Percentiles rank a stretch among this genome's conserved stretches.
Conservation (phyloP, 495 filamentous ascomycete genomes). For the Hypomontagnella submonticulosa region DNA sequence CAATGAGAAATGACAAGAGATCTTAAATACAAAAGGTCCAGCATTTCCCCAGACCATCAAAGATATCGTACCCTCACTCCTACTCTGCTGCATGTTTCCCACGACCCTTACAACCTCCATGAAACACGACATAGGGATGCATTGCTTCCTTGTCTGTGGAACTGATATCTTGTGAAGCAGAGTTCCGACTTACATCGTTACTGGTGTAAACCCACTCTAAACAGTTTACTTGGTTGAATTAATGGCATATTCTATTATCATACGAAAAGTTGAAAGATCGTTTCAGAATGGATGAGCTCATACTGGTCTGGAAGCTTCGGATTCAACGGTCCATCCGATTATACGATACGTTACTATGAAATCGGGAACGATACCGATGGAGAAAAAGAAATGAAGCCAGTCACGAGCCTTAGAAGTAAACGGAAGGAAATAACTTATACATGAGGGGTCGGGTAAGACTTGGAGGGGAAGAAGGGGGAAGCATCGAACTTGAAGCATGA, state of each 20-base stretch:
- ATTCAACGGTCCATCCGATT: neutral
- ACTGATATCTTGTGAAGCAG: too few species aligned
- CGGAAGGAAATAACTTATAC: neutral
- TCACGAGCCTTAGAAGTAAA: neutral
- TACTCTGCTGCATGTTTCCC: conserved; percentile 2
- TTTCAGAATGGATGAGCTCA: neutral
- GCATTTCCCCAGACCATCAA: conserved; percentile 3
- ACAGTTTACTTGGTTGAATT: too few species aligned
- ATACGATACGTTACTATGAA: conserved; percentile 5
- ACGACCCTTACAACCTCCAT: neutral
- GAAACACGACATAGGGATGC: too few species aligned
- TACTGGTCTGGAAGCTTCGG: neutral
- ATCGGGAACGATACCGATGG: too few species aligned
- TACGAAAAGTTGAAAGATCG: neutral
- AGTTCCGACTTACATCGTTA: too few species aligned
- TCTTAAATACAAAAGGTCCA: conserved; percentile 27
- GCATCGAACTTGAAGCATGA: too few species aligned
- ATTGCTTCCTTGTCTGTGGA: too few species aligned
- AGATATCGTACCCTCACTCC: neutral
- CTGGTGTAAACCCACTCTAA: too few species aligned
- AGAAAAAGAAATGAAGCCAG: neutral
- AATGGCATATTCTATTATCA: too few species aligned
- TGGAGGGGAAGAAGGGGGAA: too few species aligned
- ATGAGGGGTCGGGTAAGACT: conserved; percentile 14
- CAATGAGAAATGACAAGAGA: conserved; percentile 34